Conservation (phyloP, 345 rosid species). For the Aquilaria malaccensis region DNA sequence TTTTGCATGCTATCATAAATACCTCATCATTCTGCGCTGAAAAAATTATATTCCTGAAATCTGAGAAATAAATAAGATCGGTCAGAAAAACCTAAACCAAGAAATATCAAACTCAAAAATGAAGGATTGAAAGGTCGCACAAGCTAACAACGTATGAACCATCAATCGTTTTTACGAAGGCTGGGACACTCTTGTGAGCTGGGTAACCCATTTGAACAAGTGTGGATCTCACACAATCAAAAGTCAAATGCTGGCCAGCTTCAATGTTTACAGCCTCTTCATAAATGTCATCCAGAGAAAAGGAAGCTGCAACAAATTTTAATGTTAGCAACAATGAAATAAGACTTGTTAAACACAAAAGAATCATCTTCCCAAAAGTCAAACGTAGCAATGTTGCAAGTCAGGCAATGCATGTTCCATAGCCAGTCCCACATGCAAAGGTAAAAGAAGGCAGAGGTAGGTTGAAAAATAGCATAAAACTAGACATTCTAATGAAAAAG, state of each 20-base stretch:
- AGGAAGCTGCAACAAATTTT: conserved; percentile 42
- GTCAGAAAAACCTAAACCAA: conserved; percentile 5
- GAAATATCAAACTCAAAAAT: conserved; percentile 9
- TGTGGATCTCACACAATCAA: conserved; percentile 57
- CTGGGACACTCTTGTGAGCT: background rate
- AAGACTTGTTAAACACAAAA: no score
- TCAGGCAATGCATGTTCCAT: no score
- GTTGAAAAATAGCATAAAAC: no score
- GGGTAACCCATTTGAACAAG: conserved; percentile 53
- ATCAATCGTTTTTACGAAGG: conserved; percentile 30
- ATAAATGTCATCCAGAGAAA: conserved; percentile 57
- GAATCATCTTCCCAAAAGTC: no score
- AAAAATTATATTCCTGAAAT: conserved; percentile 56
- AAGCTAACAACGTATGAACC: conserved; percentile 53
- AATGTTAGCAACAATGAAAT: conserved; percentile 9
- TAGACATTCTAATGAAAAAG: no score
- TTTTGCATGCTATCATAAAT: background rate
- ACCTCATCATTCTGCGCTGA: conserved; percentile 83
- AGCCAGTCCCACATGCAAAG: no score
- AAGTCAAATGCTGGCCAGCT: conserved; percentile 62
- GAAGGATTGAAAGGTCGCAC: conserved; percentile 9
- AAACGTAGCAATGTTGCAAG: no score
- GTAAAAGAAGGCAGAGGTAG: no score
- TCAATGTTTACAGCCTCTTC: conserved; percentile 77
- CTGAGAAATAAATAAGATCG: conserved; percentile 30